Percentiles rank a stretch among this genome's conserved stretches.
Conservation (phyloP, 2,329 filamentous ascomycete genomes). For the Pestalotiopsis sp. region DNA sequence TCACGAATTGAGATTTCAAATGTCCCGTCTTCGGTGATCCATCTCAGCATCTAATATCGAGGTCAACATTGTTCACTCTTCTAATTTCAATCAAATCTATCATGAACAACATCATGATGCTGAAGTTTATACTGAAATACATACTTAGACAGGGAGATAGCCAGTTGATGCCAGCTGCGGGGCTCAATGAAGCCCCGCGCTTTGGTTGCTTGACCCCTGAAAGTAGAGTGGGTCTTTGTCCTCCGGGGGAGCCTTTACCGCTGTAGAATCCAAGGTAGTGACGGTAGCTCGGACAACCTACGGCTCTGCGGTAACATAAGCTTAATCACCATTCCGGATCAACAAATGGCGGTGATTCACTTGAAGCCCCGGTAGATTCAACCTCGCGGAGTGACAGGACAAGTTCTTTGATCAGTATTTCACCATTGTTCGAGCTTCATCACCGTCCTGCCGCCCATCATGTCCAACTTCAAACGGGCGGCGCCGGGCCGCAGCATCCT, state of each 20-base stretch:
- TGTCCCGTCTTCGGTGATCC: too few relatives aligned
- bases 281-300: not conserved
- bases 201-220: not conserved
- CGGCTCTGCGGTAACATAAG: conserved; percentile 7
- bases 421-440: not conserved
- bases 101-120: too few relatives aligned
- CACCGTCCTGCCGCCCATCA: conserved; percentile 16
- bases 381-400: not conserved
- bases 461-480: conserved; percentile 40
- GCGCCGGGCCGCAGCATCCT: conserved; percentile 61
- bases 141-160: too few relatives aligned
- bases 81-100: too few relatives aligned
- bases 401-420: not conserved
- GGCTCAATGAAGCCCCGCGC: not conserved
- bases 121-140: too few relatives aligned
- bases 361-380: not conserved
- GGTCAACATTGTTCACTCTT: too few relatives aligned
- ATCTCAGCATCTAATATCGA: too few relatives aligned
- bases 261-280: not conserved
- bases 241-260: not conserved
- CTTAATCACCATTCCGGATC: not conserved
- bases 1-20: not conserved
- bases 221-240: not conserved
- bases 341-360: not conserved
- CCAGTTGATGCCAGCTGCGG: conserved; percentile 2